Evolutionary conservation across 345 rosid species (phyloP).

Genomic region (Pseudoturritis turrita): DNA sequence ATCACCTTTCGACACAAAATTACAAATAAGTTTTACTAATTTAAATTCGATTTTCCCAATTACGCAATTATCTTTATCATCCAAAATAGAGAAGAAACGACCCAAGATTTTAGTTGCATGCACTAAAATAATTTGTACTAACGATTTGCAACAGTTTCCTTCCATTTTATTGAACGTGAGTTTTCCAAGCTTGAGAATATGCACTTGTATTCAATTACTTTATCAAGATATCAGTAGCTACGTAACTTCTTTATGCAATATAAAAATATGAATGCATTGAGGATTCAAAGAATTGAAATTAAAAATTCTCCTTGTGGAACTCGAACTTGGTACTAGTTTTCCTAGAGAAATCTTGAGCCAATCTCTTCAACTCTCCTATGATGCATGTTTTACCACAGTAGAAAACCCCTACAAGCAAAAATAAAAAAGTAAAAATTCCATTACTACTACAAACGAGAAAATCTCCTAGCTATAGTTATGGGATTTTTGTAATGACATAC

Average conservation of each 20-base stretch:
- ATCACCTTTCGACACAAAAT: no score
- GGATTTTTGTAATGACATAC: slow-evolving; percentile 32
- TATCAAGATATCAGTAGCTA: background rate
- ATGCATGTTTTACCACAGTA: slow-evolving; percentile 65
- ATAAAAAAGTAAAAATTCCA: background rate
- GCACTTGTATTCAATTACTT: no score
- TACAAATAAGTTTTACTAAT: no score
- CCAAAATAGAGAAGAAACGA: no score
- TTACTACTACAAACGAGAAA: background rate
- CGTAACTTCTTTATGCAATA: background rate
- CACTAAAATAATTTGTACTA: no score
- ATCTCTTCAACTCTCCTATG: slow-evolving; percentile 48
- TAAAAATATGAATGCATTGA: background rate
- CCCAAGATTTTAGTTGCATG: no score
- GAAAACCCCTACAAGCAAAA: slow-evolving; percentile 51
- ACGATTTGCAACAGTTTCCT: no score
- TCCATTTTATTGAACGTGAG: no score
- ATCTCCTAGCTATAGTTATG: background rate
- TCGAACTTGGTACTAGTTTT: slow-evolving; percentile 75
- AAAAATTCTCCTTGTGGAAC: slow-evolving; percentile 81
- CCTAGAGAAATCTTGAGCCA: slow-evolving; percentile 69
- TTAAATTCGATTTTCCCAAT: no score
- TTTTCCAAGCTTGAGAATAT: no score
- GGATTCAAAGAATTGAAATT: background rate
- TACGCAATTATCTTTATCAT: no score